Conservation (phyloP, 805 yeast genomes). For the Starmera quercuum region DNA sequence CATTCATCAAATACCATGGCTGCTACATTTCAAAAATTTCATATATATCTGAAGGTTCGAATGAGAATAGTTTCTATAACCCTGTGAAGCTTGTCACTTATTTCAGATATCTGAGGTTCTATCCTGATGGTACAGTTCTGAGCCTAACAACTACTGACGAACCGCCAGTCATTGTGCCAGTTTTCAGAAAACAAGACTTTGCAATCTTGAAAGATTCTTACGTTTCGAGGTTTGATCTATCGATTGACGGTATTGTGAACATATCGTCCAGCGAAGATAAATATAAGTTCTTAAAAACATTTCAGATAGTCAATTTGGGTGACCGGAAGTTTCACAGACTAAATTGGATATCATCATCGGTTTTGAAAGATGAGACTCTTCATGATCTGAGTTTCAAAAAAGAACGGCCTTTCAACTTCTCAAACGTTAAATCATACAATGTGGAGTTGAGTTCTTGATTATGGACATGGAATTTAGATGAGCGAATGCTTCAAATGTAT, state of each 20-base stretch:
- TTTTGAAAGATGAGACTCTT: too few relatives aligned
- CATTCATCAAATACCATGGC: conserved; percentile 75
- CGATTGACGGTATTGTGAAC: conserved; percentile 52
- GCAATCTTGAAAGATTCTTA: conserved; percentile 24
- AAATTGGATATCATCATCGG: conserved; percentile 65
- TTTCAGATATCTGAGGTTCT: conserved; percentile 78
- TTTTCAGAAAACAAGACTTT: conserved; percentile 29
- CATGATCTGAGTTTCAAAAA: conserved; percentile 53
- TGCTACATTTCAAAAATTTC: conserved; percentile 80
- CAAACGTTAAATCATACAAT: conserved; percentile 41
- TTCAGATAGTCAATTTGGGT: conserved; percentile 54
- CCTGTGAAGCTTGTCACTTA: conserved; percentile 84
- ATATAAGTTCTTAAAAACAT: conserved; percentile 56
- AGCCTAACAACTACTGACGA: conserved; percentile 65
- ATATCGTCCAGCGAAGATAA: conserved; percentile 52
- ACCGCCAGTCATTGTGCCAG: conserved; percentile 61
- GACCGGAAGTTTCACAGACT: conserved; percentile 60
- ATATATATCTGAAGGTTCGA: conserved; percentile 77
- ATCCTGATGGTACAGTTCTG: conserved; percentile 67
- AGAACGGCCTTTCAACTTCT: conserved; percentile 76
- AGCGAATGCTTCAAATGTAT: too few relatives aligned
- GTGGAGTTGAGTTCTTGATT: conserved; percentile 3
- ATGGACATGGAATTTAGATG: too few relatives aligned
- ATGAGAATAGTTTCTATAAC: conserved; percentile 53
- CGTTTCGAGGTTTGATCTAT: conserved; percentile 29